Conservation (phyloP, 2,329 filamentous ascomycete species). For the Sarocladiaceae sp. region DNA sequence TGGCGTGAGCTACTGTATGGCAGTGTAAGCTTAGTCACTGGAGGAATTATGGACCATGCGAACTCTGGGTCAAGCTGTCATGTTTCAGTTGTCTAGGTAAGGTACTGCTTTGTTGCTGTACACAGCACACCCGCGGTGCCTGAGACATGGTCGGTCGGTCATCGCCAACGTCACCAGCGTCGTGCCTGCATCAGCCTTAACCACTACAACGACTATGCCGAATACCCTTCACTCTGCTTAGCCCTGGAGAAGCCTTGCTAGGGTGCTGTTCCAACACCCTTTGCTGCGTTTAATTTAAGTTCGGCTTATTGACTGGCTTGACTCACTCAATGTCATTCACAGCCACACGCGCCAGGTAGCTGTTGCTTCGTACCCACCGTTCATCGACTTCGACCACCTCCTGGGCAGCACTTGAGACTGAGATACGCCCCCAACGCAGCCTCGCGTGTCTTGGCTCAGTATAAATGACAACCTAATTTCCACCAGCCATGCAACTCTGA, state of each 20-base stretch:
- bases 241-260: too few species aligned
- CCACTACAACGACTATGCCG: too few species aligned
- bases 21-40: too few species aligned
- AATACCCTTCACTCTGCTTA: too few species aligned
- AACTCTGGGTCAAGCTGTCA: too few species aligned
- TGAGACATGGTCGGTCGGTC: too few species aligned
- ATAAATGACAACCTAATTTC: not conserved
- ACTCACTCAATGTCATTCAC: not conserved
- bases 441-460: not conserved
- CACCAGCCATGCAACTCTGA: not conserved
- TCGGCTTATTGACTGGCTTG: too few species aligned
- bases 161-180: not conserved
- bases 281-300: not conserved
- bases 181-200: not conserved
- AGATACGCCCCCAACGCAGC: not conserved
- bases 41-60: too few species aligned
- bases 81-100: too few species aligned
- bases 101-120: too few species aligned
- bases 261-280: not conserved
- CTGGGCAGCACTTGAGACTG: not conserved
- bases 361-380: not conserved
- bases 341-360: not conserved
- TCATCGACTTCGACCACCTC: not conserved
- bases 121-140: too few species aligned
- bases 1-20: too few species aligned